Conservation (phyloP, 106 monocot genomes). For the Dendrobium huoshanense region DNA sequence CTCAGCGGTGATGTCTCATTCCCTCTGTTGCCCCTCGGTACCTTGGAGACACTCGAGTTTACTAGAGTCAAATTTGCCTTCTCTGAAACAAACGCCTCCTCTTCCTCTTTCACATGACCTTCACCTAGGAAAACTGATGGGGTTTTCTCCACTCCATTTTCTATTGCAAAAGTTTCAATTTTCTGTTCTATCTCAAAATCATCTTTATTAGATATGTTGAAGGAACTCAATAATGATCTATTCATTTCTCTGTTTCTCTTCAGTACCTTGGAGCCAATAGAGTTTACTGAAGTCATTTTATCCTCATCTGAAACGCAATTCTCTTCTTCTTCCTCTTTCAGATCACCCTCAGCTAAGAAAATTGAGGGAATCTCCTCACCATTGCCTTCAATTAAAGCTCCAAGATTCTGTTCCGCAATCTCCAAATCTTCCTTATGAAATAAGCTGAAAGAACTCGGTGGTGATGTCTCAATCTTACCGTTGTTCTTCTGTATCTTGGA, state of each 20-base stretch:
- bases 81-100: constrained; percentile 1
- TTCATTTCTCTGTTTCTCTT: background rate
- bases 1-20: constrained; percentile 3
- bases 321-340: constrained; percentile 15
- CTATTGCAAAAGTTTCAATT: background rate
- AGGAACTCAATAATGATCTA: constrained; percentile 4
- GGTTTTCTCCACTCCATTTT: constrained; percentile 10
- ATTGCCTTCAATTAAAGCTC: background rate
- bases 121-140: constrained; percentile 7
- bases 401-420: background rate
- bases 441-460: background rate
- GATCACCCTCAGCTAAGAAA: constrained; percentile 8
- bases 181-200: background rate
- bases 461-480: background rate
- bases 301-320: constrained; percentile 3
- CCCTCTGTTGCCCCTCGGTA: background rate
- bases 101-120: constrained; percentile 16
- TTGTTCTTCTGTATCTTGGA: background rate
- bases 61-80: constrained; percentile 18
- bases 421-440: background rate
- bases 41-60: background rate
- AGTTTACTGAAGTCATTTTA: constrained; percentile 11
- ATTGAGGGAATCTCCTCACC: constrained; percentile 15
- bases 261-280: background rate
- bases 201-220: background rate